Evolutionary conservation across 331 rosid species (phyloP), one percentile per base, ranked within the genome.

Genomic region (Pyrus hybrid): DNA sequence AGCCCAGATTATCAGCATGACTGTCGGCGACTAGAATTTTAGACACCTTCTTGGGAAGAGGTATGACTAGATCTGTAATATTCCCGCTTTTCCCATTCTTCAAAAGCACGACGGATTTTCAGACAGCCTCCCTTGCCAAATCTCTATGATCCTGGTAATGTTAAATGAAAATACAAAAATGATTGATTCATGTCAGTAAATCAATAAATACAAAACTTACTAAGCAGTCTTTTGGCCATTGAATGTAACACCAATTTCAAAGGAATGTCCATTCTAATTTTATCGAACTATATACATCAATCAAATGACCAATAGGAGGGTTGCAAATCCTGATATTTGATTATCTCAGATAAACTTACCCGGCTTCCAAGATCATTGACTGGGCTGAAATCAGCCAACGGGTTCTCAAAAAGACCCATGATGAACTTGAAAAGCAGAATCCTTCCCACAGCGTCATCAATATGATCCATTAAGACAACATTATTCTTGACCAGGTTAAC

Each of bases 81-180:
- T 84, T 86, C 64, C 63, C 88, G 63, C 82, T 94, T 84, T 94
- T 82, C 67, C 99, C 99, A 68, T 94, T 94, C 87, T 94, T 91
- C 76, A 94, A 87, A 78, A 94, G 89, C 77, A 94, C 96, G 0
- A 94, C 85, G 6, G 99, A 81, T 87, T 88, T 92, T 77, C 99
- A 90, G 79, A 94, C 99, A 18, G 96, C 96, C 91, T 90, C 96
- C 80, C 96, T 91, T 56, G 99, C 99, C 77, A 94, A 87, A 75
- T 88, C 85, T 78, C 96, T 81, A 81, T 94, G 96, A 72, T 77
- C 95, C 97, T 92, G 71, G 72, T 77, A 51, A 73, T 81, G 81
- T 75, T 78, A 47, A 74, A 76, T 69, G 70, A 65, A 62, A 62
- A 25, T 13, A 26, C 23, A 28, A 26, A 62, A 6, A 22, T 51